Evolutionary conservation across 2,329 filamentous ascomycete genomes (phyloP).

Genomic region (Aspergillaceae sp.): DNA sequence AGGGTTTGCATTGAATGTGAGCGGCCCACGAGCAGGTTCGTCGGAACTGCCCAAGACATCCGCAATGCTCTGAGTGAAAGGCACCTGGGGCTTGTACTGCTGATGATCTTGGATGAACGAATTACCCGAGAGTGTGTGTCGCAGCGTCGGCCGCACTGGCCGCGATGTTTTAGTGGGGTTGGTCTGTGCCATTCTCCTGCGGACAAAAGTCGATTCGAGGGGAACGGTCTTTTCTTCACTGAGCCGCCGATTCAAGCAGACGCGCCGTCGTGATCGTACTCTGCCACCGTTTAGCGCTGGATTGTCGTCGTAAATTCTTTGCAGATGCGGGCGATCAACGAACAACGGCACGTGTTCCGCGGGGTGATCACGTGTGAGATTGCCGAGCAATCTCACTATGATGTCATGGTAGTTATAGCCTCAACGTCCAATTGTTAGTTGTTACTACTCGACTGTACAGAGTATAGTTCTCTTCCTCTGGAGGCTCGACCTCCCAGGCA

Average conservation of each 20-base stretch:
- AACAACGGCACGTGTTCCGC: background rate
- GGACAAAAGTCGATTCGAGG: background rate
- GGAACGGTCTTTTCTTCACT: too few species aligned
- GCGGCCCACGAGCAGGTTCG: constrained; percentile 16
- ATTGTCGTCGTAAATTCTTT: background rate
- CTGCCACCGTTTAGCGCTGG: background rate
- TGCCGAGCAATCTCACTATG: background rate
- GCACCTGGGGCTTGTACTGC: constrained; percentile 36
- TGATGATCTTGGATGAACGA: constrained; percentile 43
- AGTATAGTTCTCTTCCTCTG: too few species aligned
- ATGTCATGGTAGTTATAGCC: too few species aligned
- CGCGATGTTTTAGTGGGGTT: constrained; percentile 19
- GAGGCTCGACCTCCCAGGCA: too few species aligned
- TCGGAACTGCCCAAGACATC: constrained; percentile 26
- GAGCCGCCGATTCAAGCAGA: too few species aligned
- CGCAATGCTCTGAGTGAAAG: constrained; percentile 27
- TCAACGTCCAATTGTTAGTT: too few species aligned
- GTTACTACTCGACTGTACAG: too few species aligned
- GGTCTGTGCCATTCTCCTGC: constrained; percentile 21
- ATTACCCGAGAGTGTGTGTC: constrained; percentile 34
- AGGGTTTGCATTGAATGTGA: constrained; percentile 27
- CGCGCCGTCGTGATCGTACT: background rate
- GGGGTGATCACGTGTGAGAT: background rate
- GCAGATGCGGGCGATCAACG: background rate
- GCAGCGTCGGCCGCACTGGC: constrained; percentile 34